phyloP scores from a whole-genome alignment of 2,329 filamentous ascomycete genomes.

The Whalleya microplaca region DNA sequence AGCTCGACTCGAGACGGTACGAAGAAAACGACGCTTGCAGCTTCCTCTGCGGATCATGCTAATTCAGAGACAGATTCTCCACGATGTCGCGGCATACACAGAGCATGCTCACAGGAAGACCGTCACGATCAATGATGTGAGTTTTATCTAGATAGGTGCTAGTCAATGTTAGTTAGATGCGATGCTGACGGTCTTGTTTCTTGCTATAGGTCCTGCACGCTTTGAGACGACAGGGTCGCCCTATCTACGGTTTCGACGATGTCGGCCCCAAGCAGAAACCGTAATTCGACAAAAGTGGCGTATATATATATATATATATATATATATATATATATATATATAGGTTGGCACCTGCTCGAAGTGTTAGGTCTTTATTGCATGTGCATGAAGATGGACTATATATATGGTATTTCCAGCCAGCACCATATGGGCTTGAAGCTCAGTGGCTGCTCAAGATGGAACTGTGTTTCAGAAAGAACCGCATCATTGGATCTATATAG shows the following conservation, averaged over 20 bases:
- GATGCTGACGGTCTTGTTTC: constrained; percentile 5
- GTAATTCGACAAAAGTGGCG: background rate
- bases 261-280: constrained; percentile 1
- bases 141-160: constrained; percentile 28
- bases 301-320: too few species aligned
- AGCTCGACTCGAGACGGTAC: constrained; percentile 51
- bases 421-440: background rate
- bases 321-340: too few species aligned
- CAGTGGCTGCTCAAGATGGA: background rate
- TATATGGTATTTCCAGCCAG: too few species aligned
- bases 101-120: constrained; percentile 65
- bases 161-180: background rate
- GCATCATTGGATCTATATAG: background rate
- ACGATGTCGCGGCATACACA: constrained; percentile 51
- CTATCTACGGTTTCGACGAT: constrained; percentile 63
- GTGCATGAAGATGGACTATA: too few species aligned
- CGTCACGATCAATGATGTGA: constrained; percentile 63
- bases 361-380: too few species aligned
- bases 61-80: constrained; percentile 50
- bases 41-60: constrained; percentile 5
- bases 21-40: constrained; percentile 16
- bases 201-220: constrained; percentile 56
- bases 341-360: too few species aligned
- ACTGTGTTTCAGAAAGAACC: background rate
- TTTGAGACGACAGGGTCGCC: constrained; percentile 51